Base-by-base conservation (phyloP, 345 rosid species). In the Hevea brasiliensis region DNA sequence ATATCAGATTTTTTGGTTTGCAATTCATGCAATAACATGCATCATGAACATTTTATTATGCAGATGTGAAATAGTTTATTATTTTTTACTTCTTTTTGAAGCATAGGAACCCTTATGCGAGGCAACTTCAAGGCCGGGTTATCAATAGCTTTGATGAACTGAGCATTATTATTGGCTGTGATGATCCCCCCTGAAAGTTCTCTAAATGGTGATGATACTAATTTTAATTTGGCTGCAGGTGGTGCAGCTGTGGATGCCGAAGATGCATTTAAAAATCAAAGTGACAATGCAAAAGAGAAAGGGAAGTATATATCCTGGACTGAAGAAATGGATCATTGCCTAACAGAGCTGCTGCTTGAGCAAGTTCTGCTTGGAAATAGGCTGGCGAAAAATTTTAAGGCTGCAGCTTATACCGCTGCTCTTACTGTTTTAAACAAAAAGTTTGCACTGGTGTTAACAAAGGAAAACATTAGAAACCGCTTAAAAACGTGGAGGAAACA, bases 291-390 rank as follows among this genome's bases (percentile, higher is more conserved):
- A 67, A 67, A 58, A 58, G 72, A 58, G 50, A 74, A 67, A 67
- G 50, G 72, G 23, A 67, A 61, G 59, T 67, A 67, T 9, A 21
- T 59, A n/a, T 13, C 35, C 37, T 74, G 72, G 73, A n/a, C n/a
- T n/a, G n/a, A n/a, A n/a, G n/a, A n/a, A n/a, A n/a, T n/a, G n/a
- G n/a, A n/a, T n/a, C n/a, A n/a, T n/a, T n/a, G n/a, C n/a, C n/a
- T n/a, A n/a, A n/a, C n/a, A n/a, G n/a, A n/a, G n/a, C n/a, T n/a
- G n/a, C n/a, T n/a, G n/a, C n/a, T n/a, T n/a, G n/a, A n/a, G n/a
- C n/a, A n/a, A n/a, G n/a, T n/a, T n/a, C 24, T 53, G 47, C 67
- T 58, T 32, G 78, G 78, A 59, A 74, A 74, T 61, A 67, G 59
- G 60, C 26, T 55, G 50, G 67, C 35, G 45, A 74, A 74, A 45